A percentile compares a stretch with the other conserved stretches of the same genome.
Evolutionary conservation across 2,329 filamentous ascomycete genomes (phyloP).

Genomic region (Sclerotinia trifoliorum): DNA sequence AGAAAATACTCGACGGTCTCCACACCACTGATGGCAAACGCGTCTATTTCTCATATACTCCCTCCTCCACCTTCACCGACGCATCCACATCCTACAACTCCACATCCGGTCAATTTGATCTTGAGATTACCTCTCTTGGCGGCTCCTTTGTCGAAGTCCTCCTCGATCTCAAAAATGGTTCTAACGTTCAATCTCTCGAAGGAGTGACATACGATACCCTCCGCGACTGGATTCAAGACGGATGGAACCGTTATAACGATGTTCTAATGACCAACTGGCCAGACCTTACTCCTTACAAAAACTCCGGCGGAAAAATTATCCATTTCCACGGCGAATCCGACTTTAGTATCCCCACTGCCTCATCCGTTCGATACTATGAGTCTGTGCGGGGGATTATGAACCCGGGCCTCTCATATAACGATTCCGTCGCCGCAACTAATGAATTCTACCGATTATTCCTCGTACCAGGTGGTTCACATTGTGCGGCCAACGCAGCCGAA

Average conservation of each 20-base stretch:
- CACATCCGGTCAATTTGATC: slow-evolving; percentile 34
- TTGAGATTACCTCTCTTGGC: slow-evolving; percentile 40
- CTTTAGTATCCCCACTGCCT: slow-evolving; percentile 51
- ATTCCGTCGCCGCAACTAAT: slow-evolving; percentile 44
- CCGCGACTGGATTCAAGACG: slow-evolving; percentile 55
- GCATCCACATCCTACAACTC: slow-evolving; percentile 8
- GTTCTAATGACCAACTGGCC: slow-evolving; percentile 54
- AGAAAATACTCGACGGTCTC: slow-evolving; percentile 41
- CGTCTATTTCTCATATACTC: slow-evolving; percentile 43
- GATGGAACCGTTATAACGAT: slow-evolving; percentile 49
- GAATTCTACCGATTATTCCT: slow-evolving; percentile 57
- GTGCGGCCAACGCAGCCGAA: slow-evolving; percentile 47
- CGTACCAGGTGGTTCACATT: slow-evolving; percentile 54
- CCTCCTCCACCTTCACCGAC: slow-evolving; percentile 26
- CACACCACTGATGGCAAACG: slow-evolving; percentile 40
- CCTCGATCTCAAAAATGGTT: slow-evolving; percentile 43
- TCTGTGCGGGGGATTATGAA: slow-evolving; percentile 53
- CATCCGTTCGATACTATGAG: slow-evolving; percentile 55
- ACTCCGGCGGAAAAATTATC: slow-evolving; percentile 54
- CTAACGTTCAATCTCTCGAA: slow-evolving; percentile 46
- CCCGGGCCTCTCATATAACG: slow-evolving; percentile 42
- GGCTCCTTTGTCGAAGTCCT: slow-evolving; percentile 44
- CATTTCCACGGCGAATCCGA: slow-evolving; percentile 60
- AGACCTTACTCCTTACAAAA: slow-evolving; percentile 52
- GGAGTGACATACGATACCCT: slow-evolving; percentile 57